Base-by-base conservation (phyloP, 108 stramenopile genomes). In the Conticribra weissflogii region DNA sequence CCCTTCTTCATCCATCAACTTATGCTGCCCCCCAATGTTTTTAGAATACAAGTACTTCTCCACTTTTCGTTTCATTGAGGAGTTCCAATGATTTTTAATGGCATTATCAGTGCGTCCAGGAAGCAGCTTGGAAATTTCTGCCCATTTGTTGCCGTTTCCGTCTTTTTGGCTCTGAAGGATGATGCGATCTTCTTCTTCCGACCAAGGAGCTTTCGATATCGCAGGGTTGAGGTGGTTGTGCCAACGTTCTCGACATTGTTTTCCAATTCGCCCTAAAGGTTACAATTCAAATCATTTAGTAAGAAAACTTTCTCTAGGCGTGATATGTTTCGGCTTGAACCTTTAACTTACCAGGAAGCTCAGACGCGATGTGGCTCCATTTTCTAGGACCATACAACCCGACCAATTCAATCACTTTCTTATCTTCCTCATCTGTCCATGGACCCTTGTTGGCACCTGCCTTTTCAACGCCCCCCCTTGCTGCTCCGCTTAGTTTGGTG, bases 11-110 rank as follows among this genome's bases (percentile, higher is more conserved):
- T 85, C 86, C 23, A 57, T 68, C 2, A 83, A 18, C 27, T 73
- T 53, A 64, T 66, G 49, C 31, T 77, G 23, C 75, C 91, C 71
- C 74, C 83, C 25, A 82, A 87, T 66, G 52, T 73, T 65, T 83
- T 88, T 91, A 25, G 58, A 51, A 33, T 66, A 63, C 3, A 94
- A 66, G 63, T 86, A 94, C 33, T 85, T 87, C 76, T 92, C 92
- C n/a, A 92, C 85, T 66, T 91, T 92, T 22, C 88, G 82, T 36
- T 84, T 83, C 84, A 84, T 83, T 21, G 80, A 78, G 27, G 70
- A 63, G 66, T 92, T 81, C 89, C 91, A 96, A 55, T 86, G 88
- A 71, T 92, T 92, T 50, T 94, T 92, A 53, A 94, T 91, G 34
- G 82, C 80, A 49, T 92, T 94, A 55, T 94, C 93, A 17, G 90